phyloP scores from a whole-genome alignment of 495 filamentous ascomycete genomes.

The Penicillium riverlandense region DNA sequence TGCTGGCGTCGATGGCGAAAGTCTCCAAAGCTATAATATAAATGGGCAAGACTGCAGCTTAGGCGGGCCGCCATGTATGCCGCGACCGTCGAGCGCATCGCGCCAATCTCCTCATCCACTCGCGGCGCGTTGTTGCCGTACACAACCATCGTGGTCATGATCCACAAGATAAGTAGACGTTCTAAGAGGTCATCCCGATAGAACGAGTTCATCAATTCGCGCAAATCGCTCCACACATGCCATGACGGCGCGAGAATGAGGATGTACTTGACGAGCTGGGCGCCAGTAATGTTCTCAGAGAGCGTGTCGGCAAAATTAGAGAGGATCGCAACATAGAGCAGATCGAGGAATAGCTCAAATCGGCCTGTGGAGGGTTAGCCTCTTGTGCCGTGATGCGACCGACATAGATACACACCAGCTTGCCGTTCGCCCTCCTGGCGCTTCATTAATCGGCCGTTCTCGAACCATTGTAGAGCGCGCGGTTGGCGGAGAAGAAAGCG shows the following conservation, averaged over 20 bases:
- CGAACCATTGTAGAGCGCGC: slow-evolving; percentile 34
- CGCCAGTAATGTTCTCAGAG: slow-evolving; percentile 34
- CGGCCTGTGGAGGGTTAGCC: slow-evolving; percentile 19
- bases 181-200: slow-evolving; percentile 43
- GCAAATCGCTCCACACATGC: slow-evolving; percentile 42
- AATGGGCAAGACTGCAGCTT: slow-evolving; percentile 17
- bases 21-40: slow-evolving; percentile 29
- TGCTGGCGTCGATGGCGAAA: slow-evolving; percentile 33
- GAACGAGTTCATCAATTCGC: slow-evolving; percentile 43
- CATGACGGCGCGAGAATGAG: slow-evolving; percentile 37
- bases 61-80: slow-evolving; percentile 31
- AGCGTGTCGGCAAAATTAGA: slow-evolving; percentile 39
- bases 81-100: slow-evolving; percentile 32
- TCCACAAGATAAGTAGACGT: slow-evolving; percentile 38
- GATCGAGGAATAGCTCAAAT: slow-evolving; percentile 44
- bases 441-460: slow-evolving; percentile 25
- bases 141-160: slow-evolving; percentile 37
- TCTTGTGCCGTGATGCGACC: too few species aligned
- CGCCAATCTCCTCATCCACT: slow-evolving; percentile 31
- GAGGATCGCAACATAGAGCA: slow-evolving; percentile 39
- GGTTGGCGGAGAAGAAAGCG: slow-evolving; percentile 30
- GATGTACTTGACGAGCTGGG: slow-evolving; percentile 37
- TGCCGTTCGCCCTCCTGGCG: slow-evolving; percentile 28
- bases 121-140: slow-evolving; percentile 42
- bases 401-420: slow-evolving; percentile 14